Percentiles rank a stretch among this genome's conserved stretches.
phyloP scores from a whole-genome alignment of 768 basidiomycete species.

The Hericium coralloides region DNA sequence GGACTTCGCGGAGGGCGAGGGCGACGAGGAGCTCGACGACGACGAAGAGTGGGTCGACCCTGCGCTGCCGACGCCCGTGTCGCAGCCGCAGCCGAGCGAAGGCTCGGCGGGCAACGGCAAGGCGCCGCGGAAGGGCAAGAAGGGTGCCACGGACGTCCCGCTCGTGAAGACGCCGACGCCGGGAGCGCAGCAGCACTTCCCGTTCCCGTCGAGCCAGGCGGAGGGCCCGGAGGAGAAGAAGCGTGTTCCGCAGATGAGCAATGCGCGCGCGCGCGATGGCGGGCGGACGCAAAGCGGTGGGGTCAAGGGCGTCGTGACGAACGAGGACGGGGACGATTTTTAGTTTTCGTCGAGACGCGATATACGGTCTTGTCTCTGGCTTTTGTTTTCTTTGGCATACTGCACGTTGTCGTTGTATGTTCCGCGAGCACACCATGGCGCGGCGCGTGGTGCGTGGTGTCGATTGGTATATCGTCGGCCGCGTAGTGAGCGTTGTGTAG shows the following conservation, averaged over 20 bases:
- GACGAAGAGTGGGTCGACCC: conserved; percentile 65
- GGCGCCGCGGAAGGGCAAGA: conserved; percentile 33
- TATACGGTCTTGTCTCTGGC: no score
- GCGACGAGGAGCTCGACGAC: conserved; percentile 32
- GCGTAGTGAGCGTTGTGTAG: no score
- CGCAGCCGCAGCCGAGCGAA: conserved; percentile 3
- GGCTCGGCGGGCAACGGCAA: conserved; percentile 21
- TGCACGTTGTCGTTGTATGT: no score
- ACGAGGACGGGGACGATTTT: conserved; percentile 25
- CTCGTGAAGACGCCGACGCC: conserved; percentile 30
- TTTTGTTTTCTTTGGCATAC: background rate
- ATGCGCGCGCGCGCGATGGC: conserved; percentile 65
- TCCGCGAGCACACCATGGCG: no score
- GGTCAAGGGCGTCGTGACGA: conserved; percentile 62
- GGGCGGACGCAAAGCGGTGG: conserved; percentile 82
- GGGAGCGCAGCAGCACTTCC: conserved; percentile 11
- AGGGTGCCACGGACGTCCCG: conserved; percentile 28
- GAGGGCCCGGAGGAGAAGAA: conserved; percentile 8
- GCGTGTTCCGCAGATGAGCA: conserved; percentile 54
- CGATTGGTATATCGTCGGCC: no score
- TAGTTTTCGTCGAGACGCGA: background rate
- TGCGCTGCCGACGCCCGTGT: conserved; percentile 22
- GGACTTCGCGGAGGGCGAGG: conserved; percentile 22
- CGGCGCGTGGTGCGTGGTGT: no score
- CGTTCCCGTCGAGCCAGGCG: conserved; percentile 12